Percentiles rank a stretch among this genome's conserved stretches.
Evolutionary conservation across 179 eudicot species (phyloP).

Genomic region (Patellifolia procumbens): DNA sequence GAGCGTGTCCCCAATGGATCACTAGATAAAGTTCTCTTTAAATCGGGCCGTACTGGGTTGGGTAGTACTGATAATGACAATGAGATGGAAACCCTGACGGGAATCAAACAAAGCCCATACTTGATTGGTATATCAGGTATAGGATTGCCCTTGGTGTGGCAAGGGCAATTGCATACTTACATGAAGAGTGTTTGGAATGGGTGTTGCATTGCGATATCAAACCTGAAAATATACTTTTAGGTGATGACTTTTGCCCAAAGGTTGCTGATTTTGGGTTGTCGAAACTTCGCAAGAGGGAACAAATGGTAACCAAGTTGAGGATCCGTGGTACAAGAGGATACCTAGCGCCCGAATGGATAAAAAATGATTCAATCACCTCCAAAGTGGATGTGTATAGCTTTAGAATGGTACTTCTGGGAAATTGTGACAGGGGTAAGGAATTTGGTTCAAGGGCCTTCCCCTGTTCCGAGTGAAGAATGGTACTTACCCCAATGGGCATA

Average conservation of each 20-base stretch:
- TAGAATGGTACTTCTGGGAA: constrained; percentile 80
- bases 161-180: constrained; percentile 83
- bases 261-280: constrained; percentile 85
- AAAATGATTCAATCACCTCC: constrained; percentile 61
- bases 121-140: constrained; percentile 81
- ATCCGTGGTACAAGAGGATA: constrained; percentile 90
- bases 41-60: too few species aligned
- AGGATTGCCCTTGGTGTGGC: constrained; percentile 87
- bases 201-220: constrained; percentile 87
- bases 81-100: constrained; percentile 13
- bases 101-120: constrained; percentile 49
- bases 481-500: constrained; percentile 84
- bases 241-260: constrained; percentile 88
- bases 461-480: constrained; percentile 71
- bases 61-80: too few species aligned
- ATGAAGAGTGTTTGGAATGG: constrained; percentile 88
- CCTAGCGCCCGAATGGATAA: constrained; percentile 88
- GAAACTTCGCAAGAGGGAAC: constrained; percentile 73
- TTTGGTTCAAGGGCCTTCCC: constrained; percentile 39
- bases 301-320: constrained; percentile 57
- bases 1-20: constrained; percentile 90
- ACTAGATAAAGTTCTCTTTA: constrained; percentile 59
- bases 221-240: constrained; percentile 84
- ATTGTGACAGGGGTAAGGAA: constrained; percentile 71
- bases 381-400: constrained; percentile 89